phyloP scores from a whole-genome alignment of 1,284 basidiomycete species.

The Cutaneotrichosporon spelunceum region DNA sequence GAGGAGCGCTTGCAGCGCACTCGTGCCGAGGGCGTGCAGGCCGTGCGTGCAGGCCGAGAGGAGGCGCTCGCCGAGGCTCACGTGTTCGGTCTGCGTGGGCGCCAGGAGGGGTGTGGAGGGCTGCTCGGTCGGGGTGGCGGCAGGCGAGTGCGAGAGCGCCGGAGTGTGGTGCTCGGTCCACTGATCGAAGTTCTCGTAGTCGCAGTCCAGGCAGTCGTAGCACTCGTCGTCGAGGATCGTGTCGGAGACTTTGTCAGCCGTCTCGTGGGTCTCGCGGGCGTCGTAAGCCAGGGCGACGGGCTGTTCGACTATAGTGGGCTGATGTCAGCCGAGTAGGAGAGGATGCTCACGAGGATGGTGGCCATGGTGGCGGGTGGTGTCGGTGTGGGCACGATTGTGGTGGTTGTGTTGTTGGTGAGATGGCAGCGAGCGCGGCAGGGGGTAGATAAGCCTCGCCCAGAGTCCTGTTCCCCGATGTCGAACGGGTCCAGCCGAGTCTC shows the following conservation, averaged over 20 bases:
- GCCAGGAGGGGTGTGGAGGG: not conserved
- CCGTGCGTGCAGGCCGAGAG: not conserved
- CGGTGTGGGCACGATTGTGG: no score
- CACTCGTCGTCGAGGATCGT: slow-evolving; percentile 5
- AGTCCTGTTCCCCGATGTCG: not conserved
- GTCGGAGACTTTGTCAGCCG: not conserved
- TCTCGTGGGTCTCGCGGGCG: not conserved
- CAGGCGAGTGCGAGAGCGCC: not conserved
- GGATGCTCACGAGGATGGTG: not conserved
- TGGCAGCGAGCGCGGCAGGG: not conserved
- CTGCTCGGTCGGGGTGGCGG: not conserved
- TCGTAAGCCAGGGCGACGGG: not conserved
- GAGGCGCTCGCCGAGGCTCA: slow-evolving; percentile 1
- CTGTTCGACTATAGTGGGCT: not conserved
- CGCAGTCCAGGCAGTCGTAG: slow-evolving; percentile 11
- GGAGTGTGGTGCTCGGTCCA: not conserved
- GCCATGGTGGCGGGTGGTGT: not conserved
- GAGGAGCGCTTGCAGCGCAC: not conserved
- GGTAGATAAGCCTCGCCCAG: not conserved
- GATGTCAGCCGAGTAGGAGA: not conserved
- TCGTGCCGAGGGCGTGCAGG: not conserved
- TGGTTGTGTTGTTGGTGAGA: not conserved
- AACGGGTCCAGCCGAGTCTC: not conserved
- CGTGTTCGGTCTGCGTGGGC: not conserved
- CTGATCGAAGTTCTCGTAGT: slow-evolving; percentile 7